These are phyloP conservation scores for Rhododendron williamsianum DNA, from an alignment of 148 eudicot genomes.

Conservation along the genomic window DNA sequence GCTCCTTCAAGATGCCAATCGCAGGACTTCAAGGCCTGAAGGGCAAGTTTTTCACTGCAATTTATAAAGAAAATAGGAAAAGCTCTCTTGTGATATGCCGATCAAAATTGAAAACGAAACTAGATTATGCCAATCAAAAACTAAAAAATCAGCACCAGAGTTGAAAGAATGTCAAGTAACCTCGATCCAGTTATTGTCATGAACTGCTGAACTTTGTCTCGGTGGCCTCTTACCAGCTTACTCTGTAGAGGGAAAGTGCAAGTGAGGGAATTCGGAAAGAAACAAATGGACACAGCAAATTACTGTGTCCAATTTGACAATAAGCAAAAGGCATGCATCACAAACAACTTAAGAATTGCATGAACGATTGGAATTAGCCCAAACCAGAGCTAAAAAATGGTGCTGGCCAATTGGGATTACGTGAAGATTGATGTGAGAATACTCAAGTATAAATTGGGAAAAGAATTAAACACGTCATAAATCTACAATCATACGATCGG, in stretches of 20 bases:
- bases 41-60: slow-evolving; percentile 73
- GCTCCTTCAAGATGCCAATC: slow-evolving; percentile 90
- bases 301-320: neutral
- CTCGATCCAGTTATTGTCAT: slow-evolving; percentile 74
- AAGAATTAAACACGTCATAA: neutral
- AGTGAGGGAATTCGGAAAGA: neutral
- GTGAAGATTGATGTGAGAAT: neutral
- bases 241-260: slow-evolving; percentile 35
- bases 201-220: slow-evolving; percentile 86
- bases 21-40: slow-evolving; percentile 68
- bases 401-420: neutral
- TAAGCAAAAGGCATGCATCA: neutral
- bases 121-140: neutral
- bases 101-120: neutral
- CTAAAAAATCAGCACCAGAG: neutral
- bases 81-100: neutral
- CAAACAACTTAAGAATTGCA: neutral
- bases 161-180: slow-evolving; percentile 26
- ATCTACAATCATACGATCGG: neutral
- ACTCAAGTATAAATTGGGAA: too few species aligned
- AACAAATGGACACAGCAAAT: neutral
- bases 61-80: neutral
- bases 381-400: neutral
- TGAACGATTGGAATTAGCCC: neutral
- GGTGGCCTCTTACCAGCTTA: slow-evolving; percentile 79